Evolutionary conservation across 257 asterid species (phyloP).

Genomic region (Forsythia suspensa): DNA sequence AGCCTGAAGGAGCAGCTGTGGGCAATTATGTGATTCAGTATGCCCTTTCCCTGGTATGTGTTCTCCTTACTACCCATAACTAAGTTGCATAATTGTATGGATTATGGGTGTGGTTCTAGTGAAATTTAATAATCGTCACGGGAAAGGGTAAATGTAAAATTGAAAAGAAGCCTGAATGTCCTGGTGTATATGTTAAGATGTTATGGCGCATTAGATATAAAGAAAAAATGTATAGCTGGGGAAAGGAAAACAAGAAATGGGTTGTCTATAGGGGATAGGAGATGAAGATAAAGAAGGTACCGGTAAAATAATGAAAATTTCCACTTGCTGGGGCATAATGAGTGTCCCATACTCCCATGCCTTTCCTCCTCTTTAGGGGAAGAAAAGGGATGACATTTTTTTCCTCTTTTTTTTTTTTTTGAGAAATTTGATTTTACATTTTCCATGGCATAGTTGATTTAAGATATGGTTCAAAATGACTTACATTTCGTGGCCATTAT

Average conservation of each 20-base stretch:
- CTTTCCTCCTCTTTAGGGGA: not conserved
- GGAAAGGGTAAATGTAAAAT: not conserved
- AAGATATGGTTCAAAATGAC: not conserved
- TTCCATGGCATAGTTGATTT: not conserved
- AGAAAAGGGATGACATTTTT: not conserved
- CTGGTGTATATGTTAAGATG: not conserved
- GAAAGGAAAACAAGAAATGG: not conserved
- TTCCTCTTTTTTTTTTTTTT: not conserved
- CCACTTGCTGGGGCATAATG: not conserved
- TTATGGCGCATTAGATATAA: not conserved
- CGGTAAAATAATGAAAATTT: not conserved
- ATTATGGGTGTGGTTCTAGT: not conserved
- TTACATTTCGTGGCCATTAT: constrained; percentile 8
- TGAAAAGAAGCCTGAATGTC: constrained; percentile 1
- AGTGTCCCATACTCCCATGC: not conserved
- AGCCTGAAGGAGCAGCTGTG: constrained; percentile 99
- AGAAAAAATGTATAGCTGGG: not conserved
- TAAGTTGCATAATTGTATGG: not conserved
- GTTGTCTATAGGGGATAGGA: not conserved
- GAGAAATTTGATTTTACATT: not conserved
- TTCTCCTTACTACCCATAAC: constrained; percentile 7
- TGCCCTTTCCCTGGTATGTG: constrained; percentile 87
- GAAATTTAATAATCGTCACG: constrained; percentile 7
- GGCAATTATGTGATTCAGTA: constrained; percentile 80
- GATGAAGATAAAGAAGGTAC: not conserved